These are phyloP conservation scores for Corymbia calophylla DNA, from an alignment of 441 rosid species.

Conservation along the genomic window DNA sequence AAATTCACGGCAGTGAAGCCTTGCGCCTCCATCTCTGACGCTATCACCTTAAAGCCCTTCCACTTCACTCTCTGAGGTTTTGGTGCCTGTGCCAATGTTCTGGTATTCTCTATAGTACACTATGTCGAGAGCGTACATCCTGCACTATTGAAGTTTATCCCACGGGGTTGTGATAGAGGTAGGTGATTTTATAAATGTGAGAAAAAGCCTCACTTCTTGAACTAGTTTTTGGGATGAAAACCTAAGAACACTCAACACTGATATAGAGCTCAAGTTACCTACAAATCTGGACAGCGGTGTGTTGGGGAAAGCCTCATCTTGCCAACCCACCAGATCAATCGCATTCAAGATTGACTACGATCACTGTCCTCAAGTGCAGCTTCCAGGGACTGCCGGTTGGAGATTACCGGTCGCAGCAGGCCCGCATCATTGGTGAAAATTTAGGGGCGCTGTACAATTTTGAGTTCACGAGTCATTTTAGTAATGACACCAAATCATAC, in stretches of 20 bases:
- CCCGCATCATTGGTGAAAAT: neutral
- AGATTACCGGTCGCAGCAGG: neutral
- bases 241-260: no score
- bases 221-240: no score
- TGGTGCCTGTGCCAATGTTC: neutral
- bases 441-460: neutral
- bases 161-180: no score
- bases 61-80: neutral
- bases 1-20: neutral
- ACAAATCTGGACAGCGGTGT: no score
- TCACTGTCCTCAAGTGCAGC: neutral
- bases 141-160: no score
- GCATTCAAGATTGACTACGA: neutral
- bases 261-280: no score
- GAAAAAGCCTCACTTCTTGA: no score
- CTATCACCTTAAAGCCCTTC: conserved; percentile 1
- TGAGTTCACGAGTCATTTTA: neutral
- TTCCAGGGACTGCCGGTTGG: neutral
- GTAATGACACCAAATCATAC: neutral
- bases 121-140: neutral
- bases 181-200: no score
- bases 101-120: neutral
- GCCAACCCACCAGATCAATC: neutral
- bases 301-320: no score
- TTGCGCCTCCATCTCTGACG: neutral